These are phyloP conservation scores for Apophysomyces elegans DNA, from an alignment of 371 early-diverging fungal genomes.

Conservation along the genomic window DNA sequence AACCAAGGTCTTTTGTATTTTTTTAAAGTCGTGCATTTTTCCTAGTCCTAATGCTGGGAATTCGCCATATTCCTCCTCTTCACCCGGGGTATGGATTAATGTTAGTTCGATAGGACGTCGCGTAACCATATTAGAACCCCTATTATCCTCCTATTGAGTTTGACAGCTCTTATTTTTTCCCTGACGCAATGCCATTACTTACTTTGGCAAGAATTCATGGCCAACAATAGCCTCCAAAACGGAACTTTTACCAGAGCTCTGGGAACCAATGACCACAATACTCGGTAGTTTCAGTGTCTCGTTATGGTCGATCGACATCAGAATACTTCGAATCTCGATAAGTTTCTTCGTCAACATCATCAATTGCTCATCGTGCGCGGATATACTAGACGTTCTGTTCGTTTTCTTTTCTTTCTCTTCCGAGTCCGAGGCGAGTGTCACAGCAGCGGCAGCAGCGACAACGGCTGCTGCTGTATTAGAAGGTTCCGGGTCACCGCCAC, in stretches of 20 bases:
- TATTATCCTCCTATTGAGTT: slow-evolving; percentile 24
- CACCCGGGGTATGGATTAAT: slow-evolving; percentile 88
- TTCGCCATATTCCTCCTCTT: slow-evolving; percentile 90
- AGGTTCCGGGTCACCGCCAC: slow-evolving; percentile 18
- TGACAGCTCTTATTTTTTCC: neutral
- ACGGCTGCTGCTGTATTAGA: slow-evolving; percentile 29
- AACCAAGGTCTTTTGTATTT: slow-evolving; percentile 87
- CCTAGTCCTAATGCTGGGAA: slow-evolving; percentile 92
- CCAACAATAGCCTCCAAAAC: slow-evolving; percentile 99
- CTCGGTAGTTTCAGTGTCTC: slow-evolving; percentile 88
- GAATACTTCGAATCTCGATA: slow-evolving; percentile 91
- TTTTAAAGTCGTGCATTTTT: slow-evolving; percentile 84
- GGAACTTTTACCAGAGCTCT: slow-evolving; percentile 98
- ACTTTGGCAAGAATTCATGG: slow-evolving; percentile 98
- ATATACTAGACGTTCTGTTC: slow-evolving; percentile 27
- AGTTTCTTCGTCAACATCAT: slow-evolving; percentile 91
- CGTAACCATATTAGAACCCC: slow-evolving; percentile 98
- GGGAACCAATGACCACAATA: slow-evolving; percentile 98
- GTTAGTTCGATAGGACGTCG: slow-evolving; percentile 98
- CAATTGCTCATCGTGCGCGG: slow-evolving; percentile 69
- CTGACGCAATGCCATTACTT: slow-evolving; percentile 26
- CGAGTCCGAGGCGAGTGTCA: slow-evolving; percentile 13
- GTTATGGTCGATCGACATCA: slow-evolving; percentile 81
- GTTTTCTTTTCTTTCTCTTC: slow-evolving; percentile 27
- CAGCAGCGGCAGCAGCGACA: slow-evolving; percentile 35